Base-by-base conservation (phyloP, 768 basidiomycete species). In the Lentinula sp. region DNA sequence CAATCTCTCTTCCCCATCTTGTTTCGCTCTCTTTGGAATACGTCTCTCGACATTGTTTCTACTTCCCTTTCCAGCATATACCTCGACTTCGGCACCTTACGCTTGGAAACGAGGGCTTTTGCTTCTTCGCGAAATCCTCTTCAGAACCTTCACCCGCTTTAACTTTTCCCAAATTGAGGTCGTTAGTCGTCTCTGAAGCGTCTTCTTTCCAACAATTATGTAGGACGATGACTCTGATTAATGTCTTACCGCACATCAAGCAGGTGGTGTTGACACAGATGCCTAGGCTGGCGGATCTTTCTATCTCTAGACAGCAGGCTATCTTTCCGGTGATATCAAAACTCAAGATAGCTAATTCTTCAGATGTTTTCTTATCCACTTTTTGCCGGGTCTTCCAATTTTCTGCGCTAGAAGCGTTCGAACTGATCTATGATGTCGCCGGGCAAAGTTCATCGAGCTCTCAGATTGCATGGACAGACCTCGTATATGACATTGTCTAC, bases 321-420 rank as follows among this genome's bases (percentile, higher is more conserved):
- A 12, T 42, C 6, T 56, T 33, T 23, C 41, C 23, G 8, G 55
- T 43, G 13, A 39, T 43, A 16, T 56, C 55, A 28, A 9, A 15
- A 42, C 39, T 56, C 6, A 56, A 45, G 32, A 56, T 56, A 13
- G 8, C 15, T 18, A 43, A 56, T 28, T 56, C 55, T 16, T 39
- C 55, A 28, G 41, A 43, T 43, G 23, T 15, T 15, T 56, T 56
- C 41, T 18, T 39, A 4, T 18, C 55, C 55, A 43, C 37, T 10
- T 56, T 56, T 20, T 56, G 55, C 13, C 39, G 55, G 55, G 39
- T 33, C 15, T 56, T 42, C 28, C 55, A 56, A 43, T 43, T 56
- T 8, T 32, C 55, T 16, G 55, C 2, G 39, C 55, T 56, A 8
- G 43, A 43, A 43, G n/a, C 55, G 23, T 56, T 56, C 20, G 55